Evolutionary conservation across 2,329 filamentous ascomycete species (phyloP), one percentile per base, ranked within the genome.

Genomic region (Colletotrichum caudatum): DNA sequence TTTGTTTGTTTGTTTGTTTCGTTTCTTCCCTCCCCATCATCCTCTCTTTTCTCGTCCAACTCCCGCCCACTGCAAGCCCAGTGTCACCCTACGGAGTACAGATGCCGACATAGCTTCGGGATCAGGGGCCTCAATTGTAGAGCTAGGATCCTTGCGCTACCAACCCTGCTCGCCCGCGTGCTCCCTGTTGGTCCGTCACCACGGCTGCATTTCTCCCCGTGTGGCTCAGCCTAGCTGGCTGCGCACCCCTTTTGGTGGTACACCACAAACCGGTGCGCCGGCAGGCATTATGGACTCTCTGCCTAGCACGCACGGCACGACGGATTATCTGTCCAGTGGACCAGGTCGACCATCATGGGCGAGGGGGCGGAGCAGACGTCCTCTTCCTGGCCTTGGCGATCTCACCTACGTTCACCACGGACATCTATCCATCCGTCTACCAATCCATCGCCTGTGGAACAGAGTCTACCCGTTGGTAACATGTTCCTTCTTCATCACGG

Each of bases 171-270:
- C 33, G 29, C 59, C 35, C 59, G 9, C 59, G n/a, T 46, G 33
- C 23, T 62, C 14, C 39, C 46, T 14, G 60, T 53, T 51, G 51
- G 60, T 51, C 48, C 46, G 33, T 20, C 14, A 29, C 14, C 35
- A 41, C 60, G 60, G 60, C 60, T 62, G 5, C 60, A 26, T 62
- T 51, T 26, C 60, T 39, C 46, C 44, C 60, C 60, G 60, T 14
- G 60, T 62, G 60, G 60, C 60, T 62, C 60, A 62, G n/a, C 39
- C 12, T 20, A 41, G n/a, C 16, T 62, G 46, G n/a, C 16, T 62
- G 46, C 46, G 35, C 48, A 51, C 46, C 60, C 60, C 35, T 39
- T 51, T 39, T 51, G 35, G 16, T 14, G 6, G 41, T 56, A 2
- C 50, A 56, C 29, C 51, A 18, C 58, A 37, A 33, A 23, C 58